phyloP scores from a whole-genome alignment of 495 filamentous ascomycete species.

The Aspergillus sclerotiicarbonarius region DNA sequence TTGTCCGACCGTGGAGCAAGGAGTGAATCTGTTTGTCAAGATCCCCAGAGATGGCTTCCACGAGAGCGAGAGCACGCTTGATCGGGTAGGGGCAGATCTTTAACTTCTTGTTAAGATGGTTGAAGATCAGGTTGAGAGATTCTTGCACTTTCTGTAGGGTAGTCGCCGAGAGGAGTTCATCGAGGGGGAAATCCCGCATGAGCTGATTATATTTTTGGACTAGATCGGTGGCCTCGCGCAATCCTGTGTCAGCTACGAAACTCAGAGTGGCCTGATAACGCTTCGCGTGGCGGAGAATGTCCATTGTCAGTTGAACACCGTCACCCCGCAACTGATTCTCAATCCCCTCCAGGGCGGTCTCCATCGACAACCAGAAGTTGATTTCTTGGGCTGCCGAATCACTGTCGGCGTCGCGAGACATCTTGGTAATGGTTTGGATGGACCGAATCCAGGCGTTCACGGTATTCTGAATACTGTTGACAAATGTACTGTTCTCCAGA shows the following conservation, averaged over 20 bases:
- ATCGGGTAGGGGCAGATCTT: constrained; percentile 94
- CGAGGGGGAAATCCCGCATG: constrained; percentile 95
- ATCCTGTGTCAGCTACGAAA: constrained; percentile 89
- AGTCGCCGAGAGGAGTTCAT: constrained; percentile 90
- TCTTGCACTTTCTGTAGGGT: constrained; percentile 88
- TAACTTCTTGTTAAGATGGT: constrained; percentile 93
- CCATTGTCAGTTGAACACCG: constrained; percentile 87
- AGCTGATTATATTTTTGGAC: constrained; percentile 98
- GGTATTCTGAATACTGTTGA: constrained; percentile 88
- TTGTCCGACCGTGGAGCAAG: constrained; percentile 76
- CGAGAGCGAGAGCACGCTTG: constrained; percentile 84
- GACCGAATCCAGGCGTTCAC: constrained; percentile 98
- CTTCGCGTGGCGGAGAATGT: constrained; percentile 91
- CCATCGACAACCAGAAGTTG: constrained; percentile 97
- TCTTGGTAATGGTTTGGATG: constrained; percentile 94
- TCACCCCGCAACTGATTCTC: constrained; percentile 83
- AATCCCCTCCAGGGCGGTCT: constrained; percentile 83
- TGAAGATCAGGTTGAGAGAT: constrained; percentile 81
- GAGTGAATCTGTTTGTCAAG: constrained; percentile 81
- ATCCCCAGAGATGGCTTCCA: constrained; percentile 95
- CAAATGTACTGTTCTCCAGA: constrained; percentile 80
- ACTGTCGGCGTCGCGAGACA: constrained; percentile 81
- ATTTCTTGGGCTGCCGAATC: constrained; percentile 95
- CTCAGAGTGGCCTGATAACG: constrained; percentile 95
- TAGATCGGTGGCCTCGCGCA: constrained; percentile 90